phyloP scores from a whole-genome alignment of 2,329 filamentous ascomycete genomes.

The Exophiala sp. region DNA sequence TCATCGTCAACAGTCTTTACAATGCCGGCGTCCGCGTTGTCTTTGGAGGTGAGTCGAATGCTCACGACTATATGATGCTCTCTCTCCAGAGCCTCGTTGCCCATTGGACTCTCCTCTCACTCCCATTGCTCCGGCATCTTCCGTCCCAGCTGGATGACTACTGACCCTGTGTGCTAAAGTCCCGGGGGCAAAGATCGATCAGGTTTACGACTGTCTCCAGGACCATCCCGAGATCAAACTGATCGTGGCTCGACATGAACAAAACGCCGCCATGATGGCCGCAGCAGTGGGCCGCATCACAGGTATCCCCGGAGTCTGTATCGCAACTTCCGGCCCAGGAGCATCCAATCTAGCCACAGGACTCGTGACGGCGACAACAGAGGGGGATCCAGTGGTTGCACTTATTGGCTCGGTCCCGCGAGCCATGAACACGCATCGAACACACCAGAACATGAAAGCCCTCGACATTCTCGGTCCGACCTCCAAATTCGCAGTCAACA shows the following conservation, averaged over 20 bases:
- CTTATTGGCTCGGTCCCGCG: conserved; percentile 45
- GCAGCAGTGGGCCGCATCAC: conserved; percentile 45
- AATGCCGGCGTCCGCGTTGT: conserved; percentile 44
- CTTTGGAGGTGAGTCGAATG: conserved; percentile 37
- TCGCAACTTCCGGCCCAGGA: conserved; percentile 46
- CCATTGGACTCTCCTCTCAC: not conserved
- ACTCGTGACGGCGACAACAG: conserved; percentile 45
- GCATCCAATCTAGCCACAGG: conserved; percentile 46
- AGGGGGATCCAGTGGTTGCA: conserved; percentile 46
- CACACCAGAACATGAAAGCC: conserved; percentile 44
- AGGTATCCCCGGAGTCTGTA: conserved; percentile 43
- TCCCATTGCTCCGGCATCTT: not conserved
- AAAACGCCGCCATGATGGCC: conserved; percentile 49
- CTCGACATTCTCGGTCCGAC: conserved; percentile 42
- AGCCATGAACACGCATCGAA: conserved; percentile 41
- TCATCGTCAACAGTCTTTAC: conserved; percentile 30
- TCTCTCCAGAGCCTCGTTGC: not conserved
- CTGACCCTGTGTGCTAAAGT: not conserved
- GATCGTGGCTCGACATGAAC: conserved; percentile 46
- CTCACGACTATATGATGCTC: not conserved
- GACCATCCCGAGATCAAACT: conserved; percentile 46
- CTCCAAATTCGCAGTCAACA: conserved; percentile 39
- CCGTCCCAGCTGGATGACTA: not conserved
- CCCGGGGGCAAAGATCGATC: conserved; percentile 36
- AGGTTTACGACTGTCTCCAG: conserved; percentile 43